Base-by-base conservation (phyloP, 2,329 filamentous ascomycete species). In the Calonectria pauciramosa region DNA sequence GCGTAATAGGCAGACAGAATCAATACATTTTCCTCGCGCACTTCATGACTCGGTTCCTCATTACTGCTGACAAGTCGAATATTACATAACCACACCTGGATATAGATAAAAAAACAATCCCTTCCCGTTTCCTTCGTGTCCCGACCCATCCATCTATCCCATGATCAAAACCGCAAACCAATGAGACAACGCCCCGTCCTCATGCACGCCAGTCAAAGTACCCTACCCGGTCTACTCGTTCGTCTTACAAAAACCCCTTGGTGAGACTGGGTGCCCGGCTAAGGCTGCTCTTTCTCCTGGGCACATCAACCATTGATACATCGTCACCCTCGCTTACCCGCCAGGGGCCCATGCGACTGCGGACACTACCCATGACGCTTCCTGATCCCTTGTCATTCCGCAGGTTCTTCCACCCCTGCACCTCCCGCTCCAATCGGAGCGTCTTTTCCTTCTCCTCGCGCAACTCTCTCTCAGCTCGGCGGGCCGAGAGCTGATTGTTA, bases 381-480 rank as follows among this genome's bases (percentile, higher is more conserved):
- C 80, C 80, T 5, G 84, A 83, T 13, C 85, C 86, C 83, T 90
- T 92, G 81, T 96, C 94, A 76, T 91, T 88, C 41, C 94, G 89
- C 34, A 96, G 86, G 78, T 93, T 95, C 83, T 96, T 97, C 91
- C 94, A 95, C 3, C 92, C 93, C 79, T 97, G 96, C 11, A 98
- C 85, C 85, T 99, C 96, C 63, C 96, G 92, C 86, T 98, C 96
- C n/a, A 99, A 88, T 38, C 94, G 90, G 34, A 96, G 86, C 1
- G 89, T 90, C 85, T 94, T 96, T 86, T 99, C 97, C 76, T 91
- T 92, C 85, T 98, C 96, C 84, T 98, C 95, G 9, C 95, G 91
- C 20, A 98, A 90, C 82, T 99, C 96, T 54, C 96, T 92, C 85
- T 99, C 96, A 20, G 95, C 95, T 54, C 96, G 93, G 71, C 96